Evolutionary conservation across 2,329 filamentous ascomycete genomes (phyloP), one percentile per base, ranked within the genome.

Genomic region (Pyrenochaeta sp.): DNA sequence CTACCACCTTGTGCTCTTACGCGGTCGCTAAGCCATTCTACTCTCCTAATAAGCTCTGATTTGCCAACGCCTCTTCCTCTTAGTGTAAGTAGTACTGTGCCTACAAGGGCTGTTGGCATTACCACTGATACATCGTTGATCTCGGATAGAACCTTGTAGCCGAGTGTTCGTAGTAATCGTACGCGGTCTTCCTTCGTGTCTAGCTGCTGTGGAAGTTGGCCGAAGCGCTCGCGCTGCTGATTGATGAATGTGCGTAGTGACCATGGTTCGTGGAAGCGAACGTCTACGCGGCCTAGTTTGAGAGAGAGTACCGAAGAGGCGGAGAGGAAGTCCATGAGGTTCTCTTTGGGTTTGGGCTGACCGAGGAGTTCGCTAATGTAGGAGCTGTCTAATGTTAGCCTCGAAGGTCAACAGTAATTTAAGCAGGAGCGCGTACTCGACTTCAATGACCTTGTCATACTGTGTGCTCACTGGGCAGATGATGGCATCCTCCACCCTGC

Each of bases 371-470:
- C 95, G 34, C 89, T 95, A 44, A 98, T 94, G 72, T 99, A 99
- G 5, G 93, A 95, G 64, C 82, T 84, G 60, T 34, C 47, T 62
- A 8, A 9, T 34, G 54, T 67, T 51, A 69, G 59, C 25, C 36
- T 25, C 27, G 30, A 12, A 0, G 22, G 1, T 53, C n/a, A 13
- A 7, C 13, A 10, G 5, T 36, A 28, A 30, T 5, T 30, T 44
- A 46, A 39, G 1, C 8, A 8, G 19, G 3, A 34, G 24, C 2
- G 62, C 69, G 37, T 65, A 72, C 70, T 76, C 73, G 12, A 96
- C 97, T 77, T 99, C 95, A 58, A 99, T 96, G 54, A 99, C 95
- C 74, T 98, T 99, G 82, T 99, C 95, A 74, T 99, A 99, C 75
- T 99, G 95, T 0, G 93, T 97, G 76, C 91, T 96, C 45, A 99